Percentiles rank a stretch among this genome's conserved stretches.
Evolutionary conservation across 169 alveolate genomes (phyloP).

Genomic region (Eimeria necatrix): DNA sequence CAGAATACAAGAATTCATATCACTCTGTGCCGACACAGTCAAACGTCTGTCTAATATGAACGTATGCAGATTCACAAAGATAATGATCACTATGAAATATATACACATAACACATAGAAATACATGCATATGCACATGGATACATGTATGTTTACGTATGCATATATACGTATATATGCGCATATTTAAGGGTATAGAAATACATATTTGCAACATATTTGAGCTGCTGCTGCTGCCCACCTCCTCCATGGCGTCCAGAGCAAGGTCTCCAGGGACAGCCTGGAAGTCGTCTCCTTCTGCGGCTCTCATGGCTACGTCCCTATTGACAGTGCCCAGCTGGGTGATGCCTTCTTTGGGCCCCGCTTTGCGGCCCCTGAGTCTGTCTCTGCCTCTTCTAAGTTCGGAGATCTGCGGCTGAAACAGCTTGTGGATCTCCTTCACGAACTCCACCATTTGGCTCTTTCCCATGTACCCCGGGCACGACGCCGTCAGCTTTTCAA

Average conservation of each 20-base stretch:
- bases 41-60: too few relatives aligned
- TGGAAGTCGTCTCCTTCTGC: conserved; percentile 12
- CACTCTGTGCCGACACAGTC: too few relatives aligned
- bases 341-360: conserved; percentile 69
- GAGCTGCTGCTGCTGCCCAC: neutral
- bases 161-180: neutral
- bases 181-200: neutral
- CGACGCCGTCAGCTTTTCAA: conserved; percentile 70
- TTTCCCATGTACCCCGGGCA: conserved; percentile 82
- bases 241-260: conserved; percentile 72
- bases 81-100: too few relatives aligned
- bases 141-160: neutral
- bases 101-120: too few relatives aligned
- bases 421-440: conserved; percentile 72
- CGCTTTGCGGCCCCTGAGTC: conserved; percentile 69
- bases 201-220: neutral
- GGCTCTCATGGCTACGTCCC: conserved; percentile 31
- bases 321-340: conserved; percentile 66
- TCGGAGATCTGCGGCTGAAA: conserved; percentile 82
- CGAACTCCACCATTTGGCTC: conserved; percentile 78
- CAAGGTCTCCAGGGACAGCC: conserved; percentile 38
- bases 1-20: too few relatives aligned
- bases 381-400: conserved; percentile 76
- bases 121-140: neutral
- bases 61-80: too few relatives aligned